These are phyloP conservation scores for Ricinus communis DNA, from an alignment of 345 rosid genomes.

Conservation along the genomic window DNA sequence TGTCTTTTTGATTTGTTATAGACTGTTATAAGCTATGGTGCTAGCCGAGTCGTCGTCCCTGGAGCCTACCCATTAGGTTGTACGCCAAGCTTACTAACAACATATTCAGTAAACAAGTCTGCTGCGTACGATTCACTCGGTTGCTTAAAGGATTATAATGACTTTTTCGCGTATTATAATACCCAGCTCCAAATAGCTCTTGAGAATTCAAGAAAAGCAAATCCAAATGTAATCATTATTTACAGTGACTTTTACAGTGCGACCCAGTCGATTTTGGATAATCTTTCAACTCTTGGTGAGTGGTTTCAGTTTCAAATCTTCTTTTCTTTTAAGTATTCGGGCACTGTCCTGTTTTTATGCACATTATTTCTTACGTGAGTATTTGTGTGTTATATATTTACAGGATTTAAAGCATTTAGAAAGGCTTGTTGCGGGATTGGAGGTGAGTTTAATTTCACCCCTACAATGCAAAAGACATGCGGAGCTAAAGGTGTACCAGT, in stretches of 20 bases:
- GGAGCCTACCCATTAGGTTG: constrained; percentile 4
- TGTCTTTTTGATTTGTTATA: too few relatives aligned
- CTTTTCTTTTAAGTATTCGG: background rate
- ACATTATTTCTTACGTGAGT: too few relatives aligned
- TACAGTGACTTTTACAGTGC: constrained; percentile 9
- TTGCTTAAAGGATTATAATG: constrained; percentile 8
- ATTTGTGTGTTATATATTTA: too few relatives aligned
- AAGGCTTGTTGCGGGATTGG: too few relatives aligned
- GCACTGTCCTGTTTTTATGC: too few relatives aligned
- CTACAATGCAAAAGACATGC: too few relatives aligned
- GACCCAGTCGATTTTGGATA: background rate
- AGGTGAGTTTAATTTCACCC: too few relatives aligned
- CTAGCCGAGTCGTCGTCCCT: constrained; percentile 9
- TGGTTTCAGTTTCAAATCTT: too few relatives aligned
- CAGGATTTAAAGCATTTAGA: too few relatives aligned
- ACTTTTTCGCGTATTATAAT: background rate
- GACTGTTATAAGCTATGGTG: background rate
- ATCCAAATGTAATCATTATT: background rate
- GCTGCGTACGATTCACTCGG: background rate
- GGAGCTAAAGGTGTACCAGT: too few relatives aligned
- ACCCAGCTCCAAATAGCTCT: background rate
- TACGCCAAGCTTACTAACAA: background rate
- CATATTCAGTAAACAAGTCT: background rate
- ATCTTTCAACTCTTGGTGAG: constrained; percentile 5
- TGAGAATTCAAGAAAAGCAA: background rate